Base-by-base conservation (phyloP, 495 filamentous ascomycete species). In the Penicillium flavigenum region DNA sequence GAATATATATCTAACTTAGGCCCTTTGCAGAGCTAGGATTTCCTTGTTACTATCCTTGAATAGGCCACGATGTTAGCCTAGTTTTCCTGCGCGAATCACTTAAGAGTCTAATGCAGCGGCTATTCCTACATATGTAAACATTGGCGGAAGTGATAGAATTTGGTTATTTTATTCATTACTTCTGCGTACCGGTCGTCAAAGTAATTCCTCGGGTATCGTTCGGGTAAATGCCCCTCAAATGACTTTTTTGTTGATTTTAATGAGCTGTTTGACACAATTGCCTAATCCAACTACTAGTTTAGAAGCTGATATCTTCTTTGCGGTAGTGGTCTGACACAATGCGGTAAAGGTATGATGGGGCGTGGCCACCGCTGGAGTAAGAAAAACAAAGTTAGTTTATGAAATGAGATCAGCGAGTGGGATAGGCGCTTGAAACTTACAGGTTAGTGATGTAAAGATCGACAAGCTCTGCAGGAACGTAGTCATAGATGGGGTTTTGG, bases 401-500 rank as follows among this genome's bases (percentile, higher is more conserved):
- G 56, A 54, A 57, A 5, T 43, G 41, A 12, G 16, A 48, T 29
- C 4, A 6, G 31, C 19, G 4, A 31, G 19, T 34, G 17, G 12
- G 10, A 39, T 49, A n/a, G 22, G 31, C 45, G 12, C 6, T 38
- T 29, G 3, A 36, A 49, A 84, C 90, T 80, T 78, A 92, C 89
- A 97, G 73, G 72, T 97, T 96, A 10, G 92, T 96, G 60, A 97
- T 88, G 66, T 96, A 96, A 36, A 94, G 82, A 64, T 94, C 88
- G 29, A 96, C 82, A 54, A 92, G 72, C 55, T 93, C 88, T 8
- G 88, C 83, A 2, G 88, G 86, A 11, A 97, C 83, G 64, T 91
- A 93, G 65, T 96, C 92, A 49, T 85, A 88, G 20, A 92, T 64
- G 10, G 90, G 90, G 71, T 92, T 94, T 58, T 86, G 83, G 1